Percentiles rank a stretch among this genome's conserved stretches.
Evolutionary conservation across 495 filamentous ascomycete genomes (phyloP).

Genomic region (Hypoxylon cercidicola): DNA sequence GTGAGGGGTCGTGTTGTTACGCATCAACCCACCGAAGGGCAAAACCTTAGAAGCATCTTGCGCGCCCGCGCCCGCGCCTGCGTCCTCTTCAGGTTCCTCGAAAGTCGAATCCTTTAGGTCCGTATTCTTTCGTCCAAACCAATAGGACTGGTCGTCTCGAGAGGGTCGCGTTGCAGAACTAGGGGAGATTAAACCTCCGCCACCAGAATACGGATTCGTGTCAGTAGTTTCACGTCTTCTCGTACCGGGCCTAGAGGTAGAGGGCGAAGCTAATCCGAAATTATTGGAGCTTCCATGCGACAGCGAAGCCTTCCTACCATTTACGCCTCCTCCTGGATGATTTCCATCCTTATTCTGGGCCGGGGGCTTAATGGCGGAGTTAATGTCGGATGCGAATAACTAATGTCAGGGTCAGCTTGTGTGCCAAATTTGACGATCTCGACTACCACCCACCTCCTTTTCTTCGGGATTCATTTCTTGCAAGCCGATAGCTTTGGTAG

Average conservation of each 20-base stretch:
- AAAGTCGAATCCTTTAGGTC: conserved; percentile 58
- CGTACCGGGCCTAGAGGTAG: conserved; percentile 71
- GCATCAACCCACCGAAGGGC: conserved; percentile 71
- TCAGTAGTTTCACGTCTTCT: conserved; percentile 91
- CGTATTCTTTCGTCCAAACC: conserved; percentile 80
- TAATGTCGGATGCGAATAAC: conserved; percentile 86
- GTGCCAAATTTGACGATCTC: conserved; percentile 2
- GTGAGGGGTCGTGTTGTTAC: conserved; percentile 68
- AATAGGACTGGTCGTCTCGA: conserved; percentile 61
- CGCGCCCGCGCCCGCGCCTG: conserved; percentile 30
- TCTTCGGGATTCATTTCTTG: conserved; percentile 84
- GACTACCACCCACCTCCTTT: conserved; percentile 70
- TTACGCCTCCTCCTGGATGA: conserved; percentile 60
- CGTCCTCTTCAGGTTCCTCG: conserved; percentile 61
- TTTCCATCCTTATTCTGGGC: conserved; percentile 78
- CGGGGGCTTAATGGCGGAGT: conserved; percentile 90
- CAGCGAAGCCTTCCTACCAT: conserved; percentile 79
- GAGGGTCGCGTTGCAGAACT: conserved; percentile 58
- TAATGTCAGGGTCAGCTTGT: conserved; percentile 16
- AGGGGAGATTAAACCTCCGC: conserved; percentile 60
- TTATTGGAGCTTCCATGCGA: conserved; percentile 63
- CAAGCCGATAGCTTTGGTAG: conserved; percentile 75
- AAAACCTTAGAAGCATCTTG: conserved; percentile 34
- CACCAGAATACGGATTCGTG: conserved; percentile 70
- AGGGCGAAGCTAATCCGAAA: conserved; percentile 69